Evolutionary conservation across 1,139 yeast genomes (phyloP), one percentile per base, ranked within the genome.

Genomic region (Sugiyamaella novakii): DNA sequence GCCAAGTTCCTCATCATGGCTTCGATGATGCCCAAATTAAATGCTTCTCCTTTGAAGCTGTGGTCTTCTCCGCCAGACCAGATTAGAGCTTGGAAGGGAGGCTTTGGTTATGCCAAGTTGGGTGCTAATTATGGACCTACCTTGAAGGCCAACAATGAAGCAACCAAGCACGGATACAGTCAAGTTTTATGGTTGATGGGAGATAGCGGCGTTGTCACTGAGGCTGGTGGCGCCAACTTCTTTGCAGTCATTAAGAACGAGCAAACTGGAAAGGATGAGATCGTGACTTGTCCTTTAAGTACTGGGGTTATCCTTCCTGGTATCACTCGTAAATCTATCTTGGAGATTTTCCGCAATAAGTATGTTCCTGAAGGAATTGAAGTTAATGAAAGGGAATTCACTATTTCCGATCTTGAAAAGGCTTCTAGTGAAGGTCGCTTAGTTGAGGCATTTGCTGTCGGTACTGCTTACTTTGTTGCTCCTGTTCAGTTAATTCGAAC

Each of bases 91-190:
- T 73, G 76, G 76, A 76, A 75, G 42, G 75, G 76, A 42, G 77
- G 77, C 49, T 72, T 70, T 48, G 77, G 77, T 33, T 63, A 68
- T 62, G 68, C 69, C 57, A 73, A 73, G 61, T 66, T 73, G 54
- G 77, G 76, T 43, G 77, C 76, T 52, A 73, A 73, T 66, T 73
- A 73, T 57, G 77, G 76, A 1, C 76, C 77, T 28, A 71, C 76
- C 43, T 61, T 72, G 51, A 60, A 61, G 58, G 70, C 72, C 27
- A 70, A 68, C 52, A 56, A 60, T 46, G 70, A 66, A 50, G 75
- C 76, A 24, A 64, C 66, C 19, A 46, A 58, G 25, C 62, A 69
- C 27, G 77, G 77, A 8, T 72, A 63, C 65, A 69, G 69, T 51
- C 75, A 71, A 52, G 74, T 72, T 56, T 64, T 73, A 63, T 73